A percentile compares a stretch with the other conserved stretches of the same genome.
phyloP scores from a whole-genome alignment of 2,329 filamentous ascomycete species.

The Sarocladiaceae sp. region DNA sequence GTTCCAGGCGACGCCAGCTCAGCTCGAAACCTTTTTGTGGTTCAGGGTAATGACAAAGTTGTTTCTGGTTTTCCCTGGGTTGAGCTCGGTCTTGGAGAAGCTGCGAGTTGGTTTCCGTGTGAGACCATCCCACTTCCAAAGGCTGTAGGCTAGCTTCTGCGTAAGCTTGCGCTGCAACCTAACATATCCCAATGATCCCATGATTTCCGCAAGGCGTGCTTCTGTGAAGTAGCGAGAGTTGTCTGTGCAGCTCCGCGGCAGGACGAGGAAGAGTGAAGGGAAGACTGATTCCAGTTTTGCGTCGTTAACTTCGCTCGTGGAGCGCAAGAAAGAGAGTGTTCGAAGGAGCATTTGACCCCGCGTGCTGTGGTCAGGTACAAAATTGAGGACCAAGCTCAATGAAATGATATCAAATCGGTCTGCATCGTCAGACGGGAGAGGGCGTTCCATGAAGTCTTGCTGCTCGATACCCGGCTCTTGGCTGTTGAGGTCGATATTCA shows the following conservation, averaged over 20 bases:
- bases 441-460: constrained; percentile 90
- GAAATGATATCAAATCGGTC: constrained; percentile 85
- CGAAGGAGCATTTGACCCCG: constrained; percentile 82
- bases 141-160: constrained; percentile 78
- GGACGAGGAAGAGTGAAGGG: constrained; percentile 77
- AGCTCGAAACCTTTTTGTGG: background rate
- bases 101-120: constrained; percentile 11
- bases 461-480: constrained; percentile 74
- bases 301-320: background rate
- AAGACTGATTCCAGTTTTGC: constrained; percentile 30
- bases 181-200: constrained; percentile 69
- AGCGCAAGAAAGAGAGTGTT: constrained; percentile 62
- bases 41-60: constrained; percentile 80
- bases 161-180: constrained; percentile 64
- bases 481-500: constrained; percentile 85
- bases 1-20: background rate
- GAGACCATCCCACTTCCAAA: constrained; percentile 57
- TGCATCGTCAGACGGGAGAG: constrained; percentile 54
- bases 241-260: constrained; percentile 78
- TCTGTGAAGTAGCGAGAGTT: constrained; percentile 90
- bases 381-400: constrained; percentile 88
- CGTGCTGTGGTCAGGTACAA: constrained; percentile 68
- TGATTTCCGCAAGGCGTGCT: constrained; percentile 60
- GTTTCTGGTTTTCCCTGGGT: constrained; percentile 70
- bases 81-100: constrained; percentile 63